A percentile compares a stretch with the other conserved stretches of the same genome.
These are phyloP conservation scores for Grosmannia penicillata DNA, from an alignment of 2,329 filamentous ascomycete species.

Conservation along the genomic window DNA sequence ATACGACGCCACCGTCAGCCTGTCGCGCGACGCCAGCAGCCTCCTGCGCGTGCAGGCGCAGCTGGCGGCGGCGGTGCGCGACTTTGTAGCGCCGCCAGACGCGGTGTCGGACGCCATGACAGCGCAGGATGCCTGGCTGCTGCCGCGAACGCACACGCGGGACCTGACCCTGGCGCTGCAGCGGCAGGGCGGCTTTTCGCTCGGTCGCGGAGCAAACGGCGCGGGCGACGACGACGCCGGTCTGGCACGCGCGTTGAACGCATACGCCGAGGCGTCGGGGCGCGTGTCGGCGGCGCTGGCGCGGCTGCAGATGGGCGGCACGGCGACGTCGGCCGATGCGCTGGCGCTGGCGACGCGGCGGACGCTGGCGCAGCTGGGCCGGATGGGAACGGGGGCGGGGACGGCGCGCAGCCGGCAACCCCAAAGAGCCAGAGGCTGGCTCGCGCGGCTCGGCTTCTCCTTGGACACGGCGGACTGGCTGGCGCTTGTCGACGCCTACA, in stretches of 20 bases:
- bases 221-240: not conserved
- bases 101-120: not conserved
- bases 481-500: slow-evolving; percentile 56
- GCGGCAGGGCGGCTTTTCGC: too few relatives aligned
- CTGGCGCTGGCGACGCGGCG: slow-evolving; percentile 3
- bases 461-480: slow-evolving; percentile 26
- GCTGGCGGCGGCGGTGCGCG: slow-evolving; percentile 54
- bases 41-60: slow-evolving; percentile 61
- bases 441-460: slow-evolving; percentile 20
- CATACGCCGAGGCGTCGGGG: slow-evolving; percentile 54
- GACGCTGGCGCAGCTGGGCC: slow-evolving; percentile 6
- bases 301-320: slow-evolving; percentile 5
- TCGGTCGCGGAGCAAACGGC: not conserved
- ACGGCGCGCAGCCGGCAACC: not conserved
- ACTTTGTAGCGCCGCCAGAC: not conserved
- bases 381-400: not conserved
- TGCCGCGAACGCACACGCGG: slow-evolving; percentile 5
- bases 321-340: slow-evolving; percentile 2
- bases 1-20: not conserved
- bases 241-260: slow-evolving; percentile 59
- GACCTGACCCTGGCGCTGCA: slow-evolving; percentile 1
- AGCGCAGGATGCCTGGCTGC: slow-evolving; percentile 6
- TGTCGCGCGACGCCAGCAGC: slow-evolving; percentile 7
- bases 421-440: slow-evolving; percentile 8
- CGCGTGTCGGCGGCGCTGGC: slow-evolving; percentile 5